Conservation (phyloP, 2,329 filamentous ascomycete species). For the Aspergillus arachidicola region DNA sequence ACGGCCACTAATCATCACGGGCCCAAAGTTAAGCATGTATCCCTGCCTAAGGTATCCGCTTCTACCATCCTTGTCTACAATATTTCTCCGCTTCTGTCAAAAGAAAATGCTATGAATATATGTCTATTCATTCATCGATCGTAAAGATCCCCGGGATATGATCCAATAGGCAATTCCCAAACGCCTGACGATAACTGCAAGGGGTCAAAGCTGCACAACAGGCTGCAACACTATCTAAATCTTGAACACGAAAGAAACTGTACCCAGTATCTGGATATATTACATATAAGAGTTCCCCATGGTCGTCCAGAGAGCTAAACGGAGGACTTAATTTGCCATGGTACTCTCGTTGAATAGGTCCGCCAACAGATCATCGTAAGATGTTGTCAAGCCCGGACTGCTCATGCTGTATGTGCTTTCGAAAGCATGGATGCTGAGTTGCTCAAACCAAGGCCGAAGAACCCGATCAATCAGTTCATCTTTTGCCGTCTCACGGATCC, state of each 20-base stretch:
- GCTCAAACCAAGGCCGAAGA: slow-evolving; percentile 83
- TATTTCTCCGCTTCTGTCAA: background rate
- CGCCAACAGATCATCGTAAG: slow-evolving; percentile 64
- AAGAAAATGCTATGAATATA: background rate
- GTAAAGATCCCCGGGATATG: background rate
- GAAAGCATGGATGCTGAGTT: slow-evolving; percentile 90
- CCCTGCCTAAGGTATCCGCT: background rate
- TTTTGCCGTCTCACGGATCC: slow-evolving; percentile 56
- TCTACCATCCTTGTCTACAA: background rate
- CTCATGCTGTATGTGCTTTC: slow-evolving; percentile 91
- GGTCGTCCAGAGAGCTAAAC: background rate
- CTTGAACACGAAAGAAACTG: background rate
- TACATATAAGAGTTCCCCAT: background rate
- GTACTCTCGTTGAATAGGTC: slow-evolving; percentile 81
- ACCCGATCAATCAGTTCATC: slow-evolving; percentile 73
- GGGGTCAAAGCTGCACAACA: background rate
- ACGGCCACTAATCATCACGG: slow-evolving; percentile 1
- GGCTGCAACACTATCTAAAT: background rate
- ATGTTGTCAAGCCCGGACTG: slow-evolving; percentile 65
- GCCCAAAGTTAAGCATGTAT: background rate
- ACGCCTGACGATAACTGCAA: background rate
- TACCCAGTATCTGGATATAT: background rate
- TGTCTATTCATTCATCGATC: background rate
- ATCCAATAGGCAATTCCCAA: background rate
- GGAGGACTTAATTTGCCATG: slow-evolving; percentile 41